Conservation (phyloP, 2,329 filamentous ascomycete species). For the Penicillium sclerotigenum region DNA sequence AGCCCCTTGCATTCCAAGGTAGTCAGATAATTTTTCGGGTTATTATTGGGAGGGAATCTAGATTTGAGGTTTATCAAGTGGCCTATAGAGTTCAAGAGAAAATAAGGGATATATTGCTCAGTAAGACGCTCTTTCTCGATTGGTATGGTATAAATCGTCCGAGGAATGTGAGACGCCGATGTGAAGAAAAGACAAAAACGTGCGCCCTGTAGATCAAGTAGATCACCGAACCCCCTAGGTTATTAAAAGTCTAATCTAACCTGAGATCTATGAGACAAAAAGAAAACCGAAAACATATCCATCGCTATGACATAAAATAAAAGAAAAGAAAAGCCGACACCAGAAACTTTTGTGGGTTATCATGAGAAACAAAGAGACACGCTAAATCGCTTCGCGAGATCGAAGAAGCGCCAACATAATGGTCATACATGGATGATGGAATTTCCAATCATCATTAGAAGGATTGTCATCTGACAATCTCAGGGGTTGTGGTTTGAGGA, state of each 20-base stretch:
- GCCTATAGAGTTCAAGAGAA: not conserved
- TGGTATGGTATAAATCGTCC: not conserved
- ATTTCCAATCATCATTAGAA: conserved; percentile 2
- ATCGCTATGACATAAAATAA: not conserved
- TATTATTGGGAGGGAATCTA: not conserved
- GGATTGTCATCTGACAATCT: not conserved
- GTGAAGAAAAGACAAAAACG: conserved; percentile 1
- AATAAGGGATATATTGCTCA: not conserved
- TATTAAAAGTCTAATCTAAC: conserved; percentile 10
- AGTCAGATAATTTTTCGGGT: not conserved
- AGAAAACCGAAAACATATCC: not conserved
- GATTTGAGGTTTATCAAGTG: not conserved
- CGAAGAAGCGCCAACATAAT: conserved; percentile 13
- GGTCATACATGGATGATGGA: conserved; percentile 4
- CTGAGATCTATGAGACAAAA: conserved; percentile 2
- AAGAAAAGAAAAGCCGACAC: not conserved
- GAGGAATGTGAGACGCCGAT: not conserved
- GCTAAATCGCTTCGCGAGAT: conserved; percentile 20
- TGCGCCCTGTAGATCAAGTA: conserved; percentile 8
- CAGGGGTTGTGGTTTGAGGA: not conserved
- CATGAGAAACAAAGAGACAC: conserved; percentile 9
- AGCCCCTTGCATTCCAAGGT: not conserved
- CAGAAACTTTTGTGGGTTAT: conserved; percentile 16
- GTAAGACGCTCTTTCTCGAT: not conserved
- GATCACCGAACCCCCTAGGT: not conserved